A percentile compares a stretch with the other conserved stretches of the same genome.
These are phyloP conservation scores for Ceratobasidium sp. DNA, from an alignment of 1,284 basidiomycete species.

Conservation along the genomic window DNA sequence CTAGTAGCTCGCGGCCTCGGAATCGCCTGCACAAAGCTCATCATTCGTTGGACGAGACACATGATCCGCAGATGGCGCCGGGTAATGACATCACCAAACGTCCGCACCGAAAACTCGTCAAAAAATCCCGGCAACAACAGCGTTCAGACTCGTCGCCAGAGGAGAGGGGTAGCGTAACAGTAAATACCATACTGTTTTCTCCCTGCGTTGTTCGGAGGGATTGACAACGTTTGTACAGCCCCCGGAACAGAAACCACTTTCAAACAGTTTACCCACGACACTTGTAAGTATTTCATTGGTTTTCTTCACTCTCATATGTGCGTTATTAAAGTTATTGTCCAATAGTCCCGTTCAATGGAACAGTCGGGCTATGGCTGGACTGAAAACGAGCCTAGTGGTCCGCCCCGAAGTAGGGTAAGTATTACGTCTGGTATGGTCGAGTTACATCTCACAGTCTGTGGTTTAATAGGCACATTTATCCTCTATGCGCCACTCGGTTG, in stretches of 20 bases:
- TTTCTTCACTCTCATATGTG: background rate
- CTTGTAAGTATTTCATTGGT: slow-evolving; percentile 10
- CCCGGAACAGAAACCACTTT: slow-evolving; percentile 36
- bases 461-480: slow-evolving; percentile 4
- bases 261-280: slow-evolving; percentile 10
- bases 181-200: background rate
- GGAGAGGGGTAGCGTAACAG: slow-evolving; percentile 16
- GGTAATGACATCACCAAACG: slow-evolving; percentile 15
- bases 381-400: slow-evolving; percentile 14
- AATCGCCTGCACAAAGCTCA: slow-evolving; percentile 37
- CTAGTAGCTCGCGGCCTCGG: slow-evolving; percentile 14
- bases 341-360: slow-evolving; percentile 13
- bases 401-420: slow-evolving; percentile 20
- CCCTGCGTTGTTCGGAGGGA: background rate
- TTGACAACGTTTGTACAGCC: slow-evolving; percentile 20
- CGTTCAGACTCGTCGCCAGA: slow-evolving; percentile 29
- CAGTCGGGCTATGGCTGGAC: slow-evolving; percentile 10
- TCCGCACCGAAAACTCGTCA: slow-evolving; percentile 29
- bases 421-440: background rate
- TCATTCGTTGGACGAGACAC: slow-evolving; percentile 31
- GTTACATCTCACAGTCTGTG: background rate
- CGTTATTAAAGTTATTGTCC: background rate
- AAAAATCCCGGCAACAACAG: slow-evolving; percentile 26
- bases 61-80: background rate
- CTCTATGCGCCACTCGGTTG: slow-evolving; percentile 34